phyloP scores from a whole-genome alignment of 257 asterid genomes.

The Ajuga chamaepitys region DNA sequence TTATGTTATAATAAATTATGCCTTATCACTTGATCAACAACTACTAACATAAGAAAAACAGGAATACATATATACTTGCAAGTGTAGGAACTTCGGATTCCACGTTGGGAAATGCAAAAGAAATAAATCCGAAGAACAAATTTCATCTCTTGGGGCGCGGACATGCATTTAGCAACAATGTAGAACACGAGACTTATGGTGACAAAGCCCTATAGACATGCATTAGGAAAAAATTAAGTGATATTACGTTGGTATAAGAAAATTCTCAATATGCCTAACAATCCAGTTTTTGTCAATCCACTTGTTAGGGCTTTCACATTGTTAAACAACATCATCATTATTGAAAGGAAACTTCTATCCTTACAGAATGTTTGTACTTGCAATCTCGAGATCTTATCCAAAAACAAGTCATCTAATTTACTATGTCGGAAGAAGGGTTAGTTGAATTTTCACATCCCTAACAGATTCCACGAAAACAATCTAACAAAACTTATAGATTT shows the following conservation, averaged over 20 bases:
- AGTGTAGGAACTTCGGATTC: neutral
- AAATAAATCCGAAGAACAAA: too few species aligned
- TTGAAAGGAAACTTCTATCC: neutral
- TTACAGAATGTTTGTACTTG: neutral
- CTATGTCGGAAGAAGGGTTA: neutral
- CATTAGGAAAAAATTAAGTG: too few species aligned
- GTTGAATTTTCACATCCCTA: neutral
- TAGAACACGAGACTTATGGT: neutral
- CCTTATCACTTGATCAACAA: neutral
- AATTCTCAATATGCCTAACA: too few species aligned
- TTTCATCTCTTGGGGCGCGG: neutral
- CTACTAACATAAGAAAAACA: neutral
- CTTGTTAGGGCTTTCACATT: neutral
- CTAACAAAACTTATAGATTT: too few species aligned
- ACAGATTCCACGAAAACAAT: neutral
- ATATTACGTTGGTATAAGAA: too few species aligned
- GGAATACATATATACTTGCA: neutral
- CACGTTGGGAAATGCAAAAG: neutral
- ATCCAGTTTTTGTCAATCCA: too few species aligned
- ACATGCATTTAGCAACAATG: neutral
- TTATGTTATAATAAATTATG: too few species aligned
- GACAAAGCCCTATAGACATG: too few species aligned
- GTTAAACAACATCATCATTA: neutral
- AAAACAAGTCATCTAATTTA: neutral
- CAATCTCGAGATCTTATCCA: neutral